Evolutionary conservation across 176 grass and related monocot species (phyloP).

Genomic region (Calamus simplicifolius): DNA sequence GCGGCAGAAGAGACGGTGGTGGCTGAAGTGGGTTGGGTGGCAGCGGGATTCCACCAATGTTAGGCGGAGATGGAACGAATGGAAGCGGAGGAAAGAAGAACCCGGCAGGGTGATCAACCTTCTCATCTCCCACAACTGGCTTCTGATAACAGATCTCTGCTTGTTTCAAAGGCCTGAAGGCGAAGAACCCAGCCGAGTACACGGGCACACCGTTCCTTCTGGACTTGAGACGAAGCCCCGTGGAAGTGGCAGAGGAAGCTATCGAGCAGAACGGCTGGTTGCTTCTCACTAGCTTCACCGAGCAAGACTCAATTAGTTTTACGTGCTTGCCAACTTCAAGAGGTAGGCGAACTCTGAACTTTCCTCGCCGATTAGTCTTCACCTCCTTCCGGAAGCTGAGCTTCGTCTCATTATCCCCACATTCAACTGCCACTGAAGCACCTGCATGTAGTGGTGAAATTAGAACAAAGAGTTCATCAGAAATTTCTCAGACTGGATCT

Average conservation of each 20-base stretch:
- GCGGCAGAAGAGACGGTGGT: conserved; percentile 3
- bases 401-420: conserved; percentile 5
- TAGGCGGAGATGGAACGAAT: conserved; percentile 15
- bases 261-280: conserved; percentile 29
- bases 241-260: conserved; percentile 13
- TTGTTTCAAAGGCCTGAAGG: conserved; percentile 27
- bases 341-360: conserved; percentile 19
- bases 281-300: conserved; percentile 16
- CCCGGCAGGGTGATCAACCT: conserved; percentile 8
- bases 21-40: conserved; percentile 14
- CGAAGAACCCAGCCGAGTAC: conserved; percentile 29
- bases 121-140: conserved; percentile 1
- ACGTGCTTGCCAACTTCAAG: conserved; percentile 9
- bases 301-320: conserved; percentile 20
- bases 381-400: conserved; percentile 11
- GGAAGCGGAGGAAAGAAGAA: conserved; percentile 14
- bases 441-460: conserved; percentile 15
- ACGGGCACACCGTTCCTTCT: conserved; percentile 13
- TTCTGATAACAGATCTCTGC: conserved; percentile 19
- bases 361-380: conserved; percentile 18
- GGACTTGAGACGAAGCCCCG: conserved; percentile 15
- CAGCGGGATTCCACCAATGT: conserved; percentile 21
- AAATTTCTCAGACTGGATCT: not conserved
- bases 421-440: conserved; percentile 23
- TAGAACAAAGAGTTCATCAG: not conserved